Conservation (phyloP, 2,329 filamentous ascomycete species). For the Plectosphaerella cucumerina region DNA sequence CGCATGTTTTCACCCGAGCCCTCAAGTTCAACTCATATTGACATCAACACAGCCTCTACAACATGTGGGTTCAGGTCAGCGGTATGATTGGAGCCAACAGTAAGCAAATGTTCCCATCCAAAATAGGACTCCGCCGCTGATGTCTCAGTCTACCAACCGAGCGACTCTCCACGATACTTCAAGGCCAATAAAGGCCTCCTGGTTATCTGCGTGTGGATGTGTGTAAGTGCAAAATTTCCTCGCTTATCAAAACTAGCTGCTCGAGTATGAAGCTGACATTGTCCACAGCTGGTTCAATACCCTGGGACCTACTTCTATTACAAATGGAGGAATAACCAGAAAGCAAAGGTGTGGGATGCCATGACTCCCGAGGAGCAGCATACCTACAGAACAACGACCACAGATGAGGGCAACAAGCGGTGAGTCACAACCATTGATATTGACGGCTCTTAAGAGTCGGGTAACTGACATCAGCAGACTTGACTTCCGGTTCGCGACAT, state of each 20-base stretch:
- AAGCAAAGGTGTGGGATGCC: constrained; percentile 31
- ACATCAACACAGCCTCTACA: constrained; percentile 29
- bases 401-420: constrained; percentile 41
- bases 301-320: constrained; percentile 33
- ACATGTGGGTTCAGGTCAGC: constrained; percentile 6
- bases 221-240: constrained; percentile 21
- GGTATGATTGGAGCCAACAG: constrained; percentile 28
- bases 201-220: constrained; percentile 32
- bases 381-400: constrained; percentile 37
- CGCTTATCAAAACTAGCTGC: too few relatives aligned
- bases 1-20: constrained; percentile 23
- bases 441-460: too few relatives aligned
- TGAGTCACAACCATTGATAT: constrained; percentile 6
- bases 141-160: constrained; percentile 26
- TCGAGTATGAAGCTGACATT: constrained; percentile 14
- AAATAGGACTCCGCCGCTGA: constrained; percentile 5
- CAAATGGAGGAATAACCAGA: constrained; percentile 29
- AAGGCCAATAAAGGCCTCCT: constrained; percentile 32
- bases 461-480: neutral
- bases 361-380: constrained; percentile 35
- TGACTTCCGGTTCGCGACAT: constrained; percentile 10
- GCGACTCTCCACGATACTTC: constrained; percentile 28
- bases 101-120: constrained; percentile 10
- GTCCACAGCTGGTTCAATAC: constrained; percentile 28
- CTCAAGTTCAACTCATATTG: constrained; percentile 47